A percentile compares a stretch with the other conserved stretches of the same genome.
Evolutionary conservation across 805 yeast species (phyloP).

Genomic region (Candida ficus): DNA sequence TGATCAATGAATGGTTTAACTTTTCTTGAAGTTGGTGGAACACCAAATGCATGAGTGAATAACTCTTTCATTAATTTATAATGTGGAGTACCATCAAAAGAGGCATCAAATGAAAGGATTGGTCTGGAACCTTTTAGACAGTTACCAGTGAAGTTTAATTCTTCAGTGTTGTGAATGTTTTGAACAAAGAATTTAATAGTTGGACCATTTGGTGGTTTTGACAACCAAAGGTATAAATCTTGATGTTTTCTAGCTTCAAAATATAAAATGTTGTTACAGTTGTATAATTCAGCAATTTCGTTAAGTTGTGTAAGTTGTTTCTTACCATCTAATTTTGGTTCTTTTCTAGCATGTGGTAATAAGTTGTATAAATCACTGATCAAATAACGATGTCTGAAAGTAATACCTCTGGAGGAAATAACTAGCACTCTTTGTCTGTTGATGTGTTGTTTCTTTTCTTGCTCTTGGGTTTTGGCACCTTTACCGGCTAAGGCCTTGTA

Average conservation of each 20-base stretch:
- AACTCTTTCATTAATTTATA: constrained; percentile 75
- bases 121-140: constrained; percentile 96
- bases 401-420: constrained; percentile 91
- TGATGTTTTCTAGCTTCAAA: constrained; percentile 96
- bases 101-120: constrained; percentile 76
- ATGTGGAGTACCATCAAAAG: constrained; percentile 70
- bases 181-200: constrained; percentile 90
- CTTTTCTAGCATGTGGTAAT: constrained; percentile 93
- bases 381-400: constrained; percentile 92
- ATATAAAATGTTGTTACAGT: constrained; percentile 90
- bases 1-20: constrained; percentile 94
- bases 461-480: constrained; percentile 26
- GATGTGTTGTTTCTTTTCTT: constrained; percentile 49
- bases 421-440: constrained; percentile 87
- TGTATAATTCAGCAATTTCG: constrained; percentile 94
- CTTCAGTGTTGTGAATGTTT: constrained; percentile 94
- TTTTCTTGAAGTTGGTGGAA: constrained; percentile 90
- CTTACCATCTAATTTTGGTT: constrained; percentile 92
- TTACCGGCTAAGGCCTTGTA: constrained; percentile 61
- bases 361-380: constrained; percentile 73
- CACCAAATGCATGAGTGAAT: constrained; percentile 82
- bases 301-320: constrained; percentile 83
- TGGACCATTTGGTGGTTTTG: constrained; percentile 98
- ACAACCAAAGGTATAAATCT: constrained; percentile 90
- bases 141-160: constrained; percentile 93